Percentiles rank a stretch among this genome's conserved stretches.
Evolutionary conservation across 495 filamentous ascomycete species (phyloP).

Genomic region (Aspergillus egyptiacus): DNA sequence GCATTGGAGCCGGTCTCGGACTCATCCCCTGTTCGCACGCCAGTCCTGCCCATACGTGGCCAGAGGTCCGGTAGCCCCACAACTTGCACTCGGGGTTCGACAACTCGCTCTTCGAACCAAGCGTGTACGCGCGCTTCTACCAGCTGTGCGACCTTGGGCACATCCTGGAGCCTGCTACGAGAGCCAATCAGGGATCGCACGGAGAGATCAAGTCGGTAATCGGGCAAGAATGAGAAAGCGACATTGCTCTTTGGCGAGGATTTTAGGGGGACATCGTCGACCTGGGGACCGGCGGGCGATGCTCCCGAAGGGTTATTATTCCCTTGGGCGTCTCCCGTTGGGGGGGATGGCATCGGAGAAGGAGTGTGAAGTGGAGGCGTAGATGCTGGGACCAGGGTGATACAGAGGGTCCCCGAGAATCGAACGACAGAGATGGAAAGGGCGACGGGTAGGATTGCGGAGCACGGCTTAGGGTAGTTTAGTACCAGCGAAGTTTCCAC

Average conservation of each 20-base stretch:
- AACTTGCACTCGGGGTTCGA: slow-evolving; percentile 93
- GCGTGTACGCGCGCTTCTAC: slow-evolving; percentile 85
- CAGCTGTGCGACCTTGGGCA: slow-evolving; percentile 94
- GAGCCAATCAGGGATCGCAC: slow-evolving; percentile 90
- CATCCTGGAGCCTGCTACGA: slow-evolving; percentile 83
- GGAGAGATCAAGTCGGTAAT: slow-evolving; percentile 89
- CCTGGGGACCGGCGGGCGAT: slow-evolving; percentile 1
- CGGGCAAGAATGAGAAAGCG: slow-evolving; percentile 89
- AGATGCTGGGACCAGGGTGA: slow-evolving; percentile 74
- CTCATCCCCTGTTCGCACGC: slow-evolving; percentile 41
- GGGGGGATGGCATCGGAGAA: slow-evolving; percentile 28
- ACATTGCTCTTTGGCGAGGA: slow-evolving; percentile 66
- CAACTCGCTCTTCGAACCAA: slow-evolving; percentile 95
- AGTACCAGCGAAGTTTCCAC: slow-evolving; percentile 89
- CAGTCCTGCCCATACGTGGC: slow-evolving; percentile 64
- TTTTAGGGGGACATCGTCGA: slow-evolving; percentile 22
- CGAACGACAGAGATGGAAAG: slow-evolving; percentile 85
- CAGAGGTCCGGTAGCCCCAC: slow-evolving; percentile 89
- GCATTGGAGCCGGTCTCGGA: slow-evolving; percentile 38
- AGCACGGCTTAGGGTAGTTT: slow-evolving; percentile 84
- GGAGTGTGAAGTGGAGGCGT: slow-evolving; percentile 38
- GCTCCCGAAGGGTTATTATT: slow-evolving; percentile 18
- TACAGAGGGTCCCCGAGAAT: slow-evolving; percentile 89
- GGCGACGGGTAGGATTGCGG: slow-evolving; percentile 89
- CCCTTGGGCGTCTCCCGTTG: slow-evolving; percentile 11